A percentile compares a stretch with the other conserved stretches of the same genome.
phyloP scores from a whole-genome alignment of 345 rosid genomes.

The Geranium rotundifolium region DNA sequence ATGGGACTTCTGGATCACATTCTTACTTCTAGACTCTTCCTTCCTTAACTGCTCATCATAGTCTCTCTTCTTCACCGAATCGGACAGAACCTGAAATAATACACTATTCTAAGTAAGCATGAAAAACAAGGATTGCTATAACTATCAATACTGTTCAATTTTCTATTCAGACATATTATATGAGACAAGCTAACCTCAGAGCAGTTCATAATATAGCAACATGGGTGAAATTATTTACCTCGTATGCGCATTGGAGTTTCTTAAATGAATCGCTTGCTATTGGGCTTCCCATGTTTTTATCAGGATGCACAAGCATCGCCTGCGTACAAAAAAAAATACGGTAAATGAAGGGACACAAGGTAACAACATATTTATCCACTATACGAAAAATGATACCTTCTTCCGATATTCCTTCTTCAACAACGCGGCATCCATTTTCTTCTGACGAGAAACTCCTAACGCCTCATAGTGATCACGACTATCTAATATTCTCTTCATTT shows the following conservation, averaged over 20 bases:
- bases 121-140: slow-evolving; percentile 5
- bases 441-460: slow-evolving; percentile 64
- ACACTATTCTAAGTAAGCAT: slow-evolving; percentile 9
- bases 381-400: slow-evolving; percentile 40
- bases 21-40: slow-evolving; percentile 63
- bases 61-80: slow-evolving; percentile 70
- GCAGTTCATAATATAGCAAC: background rate
- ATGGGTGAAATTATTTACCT: slow-evolving; percentile 32
- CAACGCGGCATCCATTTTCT: slow-evolving; percentile 40
- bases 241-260: slow-evolving; percentile 94
- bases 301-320: slow-evolving; percentile 99
- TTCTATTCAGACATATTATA: slow-evolving; percentile 1
- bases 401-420: slow-evolving; percentile 82
- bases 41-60: slow-evolving; percentile 84
- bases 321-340: slow-evolving; percentile 17
- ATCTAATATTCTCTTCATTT: slow-evolving; percentile 77
- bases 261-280: slow-evolving; percentile 94
- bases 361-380: background rate
- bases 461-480: slow-evolving; percentile 77
- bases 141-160: background rate
- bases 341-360: background rate
- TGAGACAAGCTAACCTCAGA: slow-evolving; percentile 3
- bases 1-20: slow-evolving; percentile 56
- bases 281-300: slow-evolving; percentile 92
- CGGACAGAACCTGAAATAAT: slow-evolving; percentile 69